Evolutionary conservation across 73 alveolate species (phyloP).

Genomic region (Diophrys sp.): DNA sequence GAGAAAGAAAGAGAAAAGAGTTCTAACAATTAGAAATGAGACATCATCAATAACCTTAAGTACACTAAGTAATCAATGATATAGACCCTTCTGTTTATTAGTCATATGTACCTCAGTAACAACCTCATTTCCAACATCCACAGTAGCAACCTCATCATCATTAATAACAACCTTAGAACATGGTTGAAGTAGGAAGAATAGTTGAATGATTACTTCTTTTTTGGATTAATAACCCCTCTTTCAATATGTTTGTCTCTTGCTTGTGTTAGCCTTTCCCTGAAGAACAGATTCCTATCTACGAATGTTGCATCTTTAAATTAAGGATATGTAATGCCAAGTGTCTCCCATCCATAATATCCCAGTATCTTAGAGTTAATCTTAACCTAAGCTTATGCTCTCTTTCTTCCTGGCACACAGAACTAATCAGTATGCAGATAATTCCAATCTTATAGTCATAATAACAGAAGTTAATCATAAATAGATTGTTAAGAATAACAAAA

Average conservation of each 20-base stretch:
- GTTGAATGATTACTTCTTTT: neutral
- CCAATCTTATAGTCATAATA: neutral
- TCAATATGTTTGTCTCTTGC: neutral
- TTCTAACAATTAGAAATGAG: too few relatives aligned
- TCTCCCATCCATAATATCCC: neutral
- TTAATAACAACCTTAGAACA: too few relatives aligned
- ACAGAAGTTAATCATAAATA: too few relatives aligned
- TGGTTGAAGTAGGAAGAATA: too few relatives aligned
- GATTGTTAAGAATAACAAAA: neutral
- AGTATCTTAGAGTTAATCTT: neutral
- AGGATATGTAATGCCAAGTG: neutral
- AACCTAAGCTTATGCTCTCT: neutral
- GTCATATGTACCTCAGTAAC: too few relatives aligned
- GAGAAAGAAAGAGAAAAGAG: too few relatives aligned
- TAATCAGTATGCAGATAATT: neutral
- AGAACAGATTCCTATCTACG: neutral
- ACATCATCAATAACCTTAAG: too few relatives aligned
- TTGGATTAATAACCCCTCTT: neutral
- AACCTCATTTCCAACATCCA: too few relatives aligned
- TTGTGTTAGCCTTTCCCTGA: neutral
- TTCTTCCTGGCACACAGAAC: neutral
- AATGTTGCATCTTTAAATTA: too few relatives aligned
- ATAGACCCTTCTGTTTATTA: too few relatives aligned
- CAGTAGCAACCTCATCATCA: too few relatives aligned
- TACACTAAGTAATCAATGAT: too few relatives aligned